Evolutionary conservation across 129 eudicot species (phyloP), one percentile per base, ranked within the genome.

Genomic region (Chrysanthemum seticuspe): DNA sequence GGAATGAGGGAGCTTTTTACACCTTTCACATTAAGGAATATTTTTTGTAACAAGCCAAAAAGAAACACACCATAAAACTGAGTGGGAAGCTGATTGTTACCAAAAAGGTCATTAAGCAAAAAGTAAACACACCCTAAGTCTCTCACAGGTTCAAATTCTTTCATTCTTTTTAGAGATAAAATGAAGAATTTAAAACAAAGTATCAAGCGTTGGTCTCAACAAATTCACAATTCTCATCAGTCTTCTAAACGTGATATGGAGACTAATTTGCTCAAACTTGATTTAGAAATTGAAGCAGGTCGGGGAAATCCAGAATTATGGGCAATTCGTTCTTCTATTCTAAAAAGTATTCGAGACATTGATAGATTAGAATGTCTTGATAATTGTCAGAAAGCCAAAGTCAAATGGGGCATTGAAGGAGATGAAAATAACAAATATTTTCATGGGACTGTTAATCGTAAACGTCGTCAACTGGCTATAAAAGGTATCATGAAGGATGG

Each of bases 121-220:
- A 19, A 19, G 21, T 19, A 19, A 19, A 19, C 21, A 19, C 21
- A 19, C 21, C 21, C 21, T 19, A 19, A 51, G 56, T 51, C 56
- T 51, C 56, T 51, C 16, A 51, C 56, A 51, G 13, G 16, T 51
- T 51, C 56, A 51, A 13, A 51, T 11, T 13, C 15, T 5, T 51
- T 51, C 56, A 51, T 51, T 51, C 56, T 51, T 51, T 51, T 51
- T 51, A 51, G 56, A 51, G 56, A 51, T 51, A 51, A 51, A 51
- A 51, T 51, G 56, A 51, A 51, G 56, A 51, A 51, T 51, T 51
- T 51, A 51, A 51, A 51, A 51, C 56, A 51, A 11, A 51, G 56
- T 51, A 51, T 51, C 56, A 51, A 51, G 16, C 12, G 56, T 51
- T 51, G 56, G 56, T 51, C 56, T 51, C 15, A 51, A 12, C 56